phyloP scores from a whole-genome alignment of 2,329 filamentous ascomycete species.

The Ceratocystis lukuohia region DNA sequence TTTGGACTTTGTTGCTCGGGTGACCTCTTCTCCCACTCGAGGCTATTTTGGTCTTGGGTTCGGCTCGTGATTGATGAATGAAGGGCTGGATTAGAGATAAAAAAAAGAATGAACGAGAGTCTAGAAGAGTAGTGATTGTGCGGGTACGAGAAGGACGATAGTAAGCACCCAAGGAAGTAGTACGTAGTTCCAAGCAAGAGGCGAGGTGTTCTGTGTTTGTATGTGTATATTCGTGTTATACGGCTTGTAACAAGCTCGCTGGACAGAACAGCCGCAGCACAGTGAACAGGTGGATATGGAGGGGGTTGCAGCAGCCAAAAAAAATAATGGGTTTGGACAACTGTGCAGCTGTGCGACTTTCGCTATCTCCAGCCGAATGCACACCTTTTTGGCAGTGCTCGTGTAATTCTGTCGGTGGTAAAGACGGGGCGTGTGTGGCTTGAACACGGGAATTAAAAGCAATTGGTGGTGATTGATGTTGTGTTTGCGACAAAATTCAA shows the following conservation, averaged over 20 bases:
- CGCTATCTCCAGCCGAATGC: conserved; percentile 5
- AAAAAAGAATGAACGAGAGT: neutral
- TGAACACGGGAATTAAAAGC: neutral
- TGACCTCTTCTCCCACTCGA: neutral
- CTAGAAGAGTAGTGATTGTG: neutral
- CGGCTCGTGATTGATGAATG: neutral
- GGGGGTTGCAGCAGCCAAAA: neutral
- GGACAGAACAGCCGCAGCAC: neutral
- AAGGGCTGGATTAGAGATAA: neutral
- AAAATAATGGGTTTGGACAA: neutral
- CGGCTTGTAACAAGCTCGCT: neutral
- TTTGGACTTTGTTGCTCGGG: neutral
- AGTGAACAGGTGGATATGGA: neutral
- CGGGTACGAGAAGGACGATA: neutral
- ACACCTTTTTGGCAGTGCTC: neutral
- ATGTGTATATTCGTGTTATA: neutral
- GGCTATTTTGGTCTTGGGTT: neutral
- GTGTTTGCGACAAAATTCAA: conserved; percentile 8
- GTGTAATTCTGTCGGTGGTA: neutral
- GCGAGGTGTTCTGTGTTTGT: neutral
- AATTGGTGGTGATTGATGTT: neutral
- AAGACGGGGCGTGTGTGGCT: neutral
- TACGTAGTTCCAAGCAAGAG: neutral
- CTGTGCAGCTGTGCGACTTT: conserved; percentile 1
- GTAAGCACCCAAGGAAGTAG: neutral